Conservation (phyloP, 2,329 filamentous ascomycete species). For the Sclerotinia spermophila region DNA sequence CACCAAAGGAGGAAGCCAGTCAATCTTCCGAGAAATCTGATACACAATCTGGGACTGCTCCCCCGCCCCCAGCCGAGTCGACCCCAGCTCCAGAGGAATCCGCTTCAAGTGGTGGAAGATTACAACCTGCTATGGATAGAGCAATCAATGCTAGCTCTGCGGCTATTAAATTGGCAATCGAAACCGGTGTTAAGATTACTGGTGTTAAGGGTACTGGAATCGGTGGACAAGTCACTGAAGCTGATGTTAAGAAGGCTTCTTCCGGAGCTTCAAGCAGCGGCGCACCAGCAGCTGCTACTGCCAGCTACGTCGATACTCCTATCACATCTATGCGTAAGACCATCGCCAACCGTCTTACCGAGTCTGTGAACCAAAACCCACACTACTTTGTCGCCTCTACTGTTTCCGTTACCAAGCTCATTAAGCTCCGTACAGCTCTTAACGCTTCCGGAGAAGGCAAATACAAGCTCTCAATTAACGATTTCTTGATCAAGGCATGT, state of each 20-base stretch:
- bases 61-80: conserved; percentile 60
- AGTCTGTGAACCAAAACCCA: conserved; percentile 90
- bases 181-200: conserved; percentile 75
- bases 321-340: conserved; percentile 95
- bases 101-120: conserved; percentile 67
- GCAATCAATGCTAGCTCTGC: conserved; percentile 68
- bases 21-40: conserved; percentile 58
- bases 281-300: conserved; percentile 55
- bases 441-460: conserved; percentile 85
- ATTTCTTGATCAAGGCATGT: conserved; percentile 97
- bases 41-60: conserved; percentile 56
- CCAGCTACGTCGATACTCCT: conserved; percentile 78
- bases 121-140: conserved; percentile 82
- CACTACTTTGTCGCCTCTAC: conserved; percentile 95
- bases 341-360: conserved; percentile 84
- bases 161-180: conserved; percentile 77
- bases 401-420: conserved; percentile 89
- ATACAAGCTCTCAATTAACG: conserved; percentile 99
- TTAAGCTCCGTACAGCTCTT: conserved; percentile 92
- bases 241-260: conserved; percentile 86
- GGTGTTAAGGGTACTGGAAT: conserved; percentile 83
- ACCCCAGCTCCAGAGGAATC: conserved; percentile 65
- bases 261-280: conserved; percentile 49
- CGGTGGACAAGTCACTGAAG: conserved; percentile 82
- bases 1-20: conserved; percentile 62